Evolutionary conservation across 306 rosid species (phyloP).

Genomic region (Gillenia trifoliata): DNA sequence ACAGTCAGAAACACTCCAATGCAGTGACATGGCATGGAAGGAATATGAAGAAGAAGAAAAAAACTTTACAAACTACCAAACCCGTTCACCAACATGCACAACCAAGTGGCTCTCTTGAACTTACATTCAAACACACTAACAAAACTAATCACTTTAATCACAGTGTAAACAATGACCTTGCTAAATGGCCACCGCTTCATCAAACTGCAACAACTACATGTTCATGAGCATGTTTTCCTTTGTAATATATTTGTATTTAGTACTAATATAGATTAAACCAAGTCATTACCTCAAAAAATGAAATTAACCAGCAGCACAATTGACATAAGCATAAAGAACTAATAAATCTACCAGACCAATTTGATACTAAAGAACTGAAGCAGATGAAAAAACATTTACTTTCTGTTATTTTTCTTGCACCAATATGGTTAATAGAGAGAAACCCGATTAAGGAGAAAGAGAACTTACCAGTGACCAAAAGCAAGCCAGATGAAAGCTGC

Average conservation of each 20-base stretch:
- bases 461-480: conserved; percentile 58
- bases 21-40: not conserved
- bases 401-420: not conserved
- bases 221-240: not conserved
- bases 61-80: not conserved
- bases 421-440: not conserved
- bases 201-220: not conserved
- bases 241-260: not conserved
- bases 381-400: not conserved
- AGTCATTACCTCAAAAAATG: not conserved
- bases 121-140: not conserved
- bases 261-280: not conserved
- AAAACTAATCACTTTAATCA: not conserved
- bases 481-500: conserved; percentile 72
- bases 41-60: not conserved
- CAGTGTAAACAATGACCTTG: not conserved
- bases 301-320: not conserved
- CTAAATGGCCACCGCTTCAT: not conserved
- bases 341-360: not conserved
- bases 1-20: not conserved
- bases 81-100: not conserved
- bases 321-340: not conserved
- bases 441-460: not conserved
- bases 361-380: not conserved
- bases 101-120: not conserved